phyloP scores from a whole-genome alignment of 805 yeast genomes.

The Phaffomyces opuntiae region DNA sequence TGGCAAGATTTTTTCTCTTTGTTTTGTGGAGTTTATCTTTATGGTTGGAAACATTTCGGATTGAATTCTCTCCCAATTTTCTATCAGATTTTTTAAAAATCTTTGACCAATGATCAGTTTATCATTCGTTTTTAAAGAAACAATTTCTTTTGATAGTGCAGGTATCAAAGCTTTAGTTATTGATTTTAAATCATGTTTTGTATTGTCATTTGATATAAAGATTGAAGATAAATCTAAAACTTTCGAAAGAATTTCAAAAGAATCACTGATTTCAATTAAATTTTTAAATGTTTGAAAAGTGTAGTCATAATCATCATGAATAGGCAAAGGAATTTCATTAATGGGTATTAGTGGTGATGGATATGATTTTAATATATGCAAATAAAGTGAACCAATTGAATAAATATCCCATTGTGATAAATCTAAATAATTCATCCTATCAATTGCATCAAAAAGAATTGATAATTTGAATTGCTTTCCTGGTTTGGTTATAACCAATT shows the following conservation, averaged over 20 bases:
- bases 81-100: slow-evolving; percentile 45
- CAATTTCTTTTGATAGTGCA: slow-evolving; percentile 46
- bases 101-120: slow-evolving; percentile 44
- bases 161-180: slow-evolving; percentile 28
- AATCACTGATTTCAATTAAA: slow-evolving; percentile 24
- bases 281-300: slow-evolving; percentile 31
- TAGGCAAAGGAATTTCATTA: slow-evolving; percentile 42
- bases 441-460: slow-evolving; percentile 42
- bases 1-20: not conserved
- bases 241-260: slow-evolving; percentile 29
- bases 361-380: slow-evolving; percentile 43
- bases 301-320: slow-evolving; percentile 41
- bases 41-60: slow-evolving; percentile 3
- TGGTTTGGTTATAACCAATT: slow-evolving; percentile 47
- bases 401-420: slow-evolving; percentile 59
- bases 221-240: slow-evolving; percentile 34
- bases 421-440: slow-evolving; percentile 50
- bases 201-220: slow-evolving; percentile 33
- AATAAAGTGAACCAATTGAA: slow-evolving; percentile 33
- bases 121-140: slow-evolving; percentile 37
- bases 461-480: slow-evolving; percentile 42
- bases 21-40: not conserved
- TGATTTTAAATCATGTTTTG: slow-evolving; percentile 33
- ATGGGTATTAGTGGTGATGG: slow-evolving; percentile 50
- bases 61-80: slow-evolving; percentile 35